Base-by-base conservation (phyloP, 2,329 filamentous ascomycete species). In the Cadophora malorum region DNA sequence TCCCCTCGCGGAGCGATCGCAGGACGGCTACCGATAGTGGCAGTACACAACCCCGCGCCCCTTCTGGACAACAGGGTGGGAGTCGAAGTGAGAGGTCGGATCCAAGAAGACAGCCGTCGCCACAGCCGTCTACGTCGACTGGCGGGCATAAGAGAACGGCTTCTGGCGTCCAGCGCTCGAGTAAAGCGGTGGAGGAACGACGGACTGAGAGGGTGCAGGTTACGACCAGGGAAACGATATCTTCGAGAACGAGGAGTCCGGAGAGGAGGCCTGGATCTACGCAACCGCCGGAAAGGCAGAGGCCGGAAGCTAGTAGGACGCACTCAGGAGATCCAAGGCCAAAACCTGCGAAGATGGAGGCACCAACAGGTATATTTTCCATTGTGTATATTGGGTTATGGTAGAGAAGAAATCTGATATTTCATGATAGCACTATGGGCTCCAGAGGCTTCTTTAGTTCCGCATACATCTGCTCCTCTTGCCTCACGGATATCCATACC, bases 361-460 rank as follows among this genome's bases (percentile, higher is more conserved):
- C 80, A 31, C 81, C 82, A n/a, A 80, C 81, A 80, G 81, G 85
- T 87, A 82, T 65, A 65, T 47, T 53, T 7, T 41, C 50, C 55
- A 47, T 14, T 33, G n/a, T 47, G 47, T 64, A 33, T 21, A 50
- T 3, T 23, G 33, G 12, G 3, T 23, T 49, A n/a, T 45, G 23
- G 19, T 25, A 56, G 28, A 45, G 25, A 31, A 49, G 41, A 56
- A 52, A 56, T 65, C 66, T 70, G 41, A 68, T 63, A 16, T 19
- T 25, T 45, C 33, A 31, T 56, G 41, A 28, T 69, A 83, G 82
- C 79, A 71, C 80, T 82, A 76, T 98, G 96, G 96, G 90, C 88
- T 66, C 95, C 96, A 0, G 87, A 93, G 77, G 95, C 89, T 9
- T 90, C 86, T 0, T 82, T 98, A 25, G 83, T 94, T 45, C 83